Evolutionary conservation across 352 stramenopile species (phyloP).

Genomic region (Blastocystis sp.): DNA sequence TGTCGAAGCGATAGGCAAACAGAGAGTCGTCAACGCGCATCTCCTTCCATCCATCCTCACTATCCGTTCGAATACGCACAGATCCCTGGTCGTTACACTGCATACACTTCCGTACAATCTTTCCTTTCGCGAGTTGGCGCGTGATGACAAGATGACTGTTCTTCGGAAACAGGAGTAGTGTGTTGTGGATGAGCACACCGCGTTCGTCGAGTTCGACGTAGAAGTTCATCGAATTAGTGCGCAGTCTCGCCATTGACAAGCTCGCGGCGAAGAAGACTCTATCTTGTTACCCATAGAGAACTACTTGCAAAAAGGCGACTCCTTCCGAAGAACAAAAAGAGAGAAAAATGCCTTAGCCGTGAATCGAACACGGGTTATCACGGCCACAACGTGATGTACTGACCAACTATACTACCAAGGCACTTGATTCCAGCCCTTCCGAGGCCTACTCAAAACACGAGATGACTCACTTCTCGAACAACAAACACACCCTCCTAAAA

Average conservation of each 20-base stretch:
- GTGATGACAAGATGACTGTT: slow-evolving; percentile 12
- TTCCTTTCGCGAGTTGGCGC: background rate
- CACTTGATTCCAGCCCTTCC: slow-evolving; percentile 7
- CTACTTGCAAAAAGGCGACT: background rate
- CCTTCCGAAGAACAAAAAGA: background rate
- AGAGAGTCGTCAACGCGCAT: background rate
- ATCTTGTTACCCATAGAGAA: background rate
- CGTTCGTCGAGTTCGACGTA: slow-evolving; percentile 24
- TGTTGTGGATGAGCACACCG: slow-evolving; percentile 42
- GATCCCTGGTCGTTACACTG: background rate
- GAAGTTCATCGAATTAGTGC: background rate
- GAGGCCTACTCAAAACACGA: slow-evolving; percentile 10
- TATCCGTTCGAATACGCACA: background rate
- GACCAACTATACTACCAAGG: slow-evolving; percentile 69
- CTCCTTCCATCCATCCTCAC: slow-evolving; percentile 11
- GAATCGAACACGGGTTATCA: slow-evolving; percentile 70
- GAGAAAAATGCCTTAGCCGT: slow-evolving; percentile 60
- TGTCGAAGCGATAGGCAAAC: background rate
- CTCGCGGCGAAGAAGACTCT: background rate
- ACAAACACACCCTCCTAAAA: background rate
- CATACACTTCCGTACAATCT: slow-evolving; percentile 1
- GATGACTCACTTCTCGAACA: background rate
- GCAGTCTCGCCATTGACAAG: background rate
- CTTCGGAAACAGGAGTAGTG: slow-evolving; percentile 38
- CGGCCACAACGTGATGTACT: slow-evolving; percentile 69